A percentile compares a stretch with the other conserved stretches of the same genome.
Evolutionary conservation across 1,284 basidiomycete species (phyloP).

Genomic region (Leccinum pseudoinsigne): DNA sequence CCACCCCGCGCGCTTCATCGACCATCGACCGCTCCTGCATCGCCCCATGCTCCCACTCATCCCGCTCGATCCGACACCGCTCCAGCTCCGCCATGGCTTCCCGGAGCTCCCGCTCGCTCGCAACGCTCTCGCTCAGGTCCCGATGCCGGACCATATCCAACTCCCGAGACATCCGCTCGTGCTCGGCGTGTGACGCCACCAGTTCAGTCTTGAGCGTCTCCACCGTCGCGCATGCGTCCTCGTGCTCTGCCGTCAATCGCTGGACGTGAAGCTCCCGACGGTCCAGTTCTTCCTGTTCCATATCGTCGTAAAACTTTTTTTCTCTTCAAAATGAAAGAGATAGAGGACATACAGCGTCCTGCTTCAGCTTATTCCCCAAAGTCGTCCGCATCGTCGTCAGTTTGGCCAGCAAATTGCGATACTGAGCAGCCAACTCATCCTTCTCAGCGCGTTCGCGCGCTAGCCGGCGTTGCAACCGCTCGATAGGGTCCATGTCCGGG

Average conservation of each 20-base stretch:
- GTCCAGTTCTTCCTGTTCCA: constrained; percentile 89
- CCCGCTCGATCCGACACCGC: constrained; percentile 78
- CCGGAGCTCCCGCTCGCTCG: constrained; percentile 79
- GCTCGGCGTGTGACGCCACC: constrained; percentile 70
- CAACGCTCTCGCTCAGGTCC: constrained; percentile 66
- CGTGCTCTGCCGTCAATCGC: constrained; percentile 73
- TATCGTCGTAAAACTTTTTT: neutral
- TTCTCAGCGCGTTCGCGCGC: constrained; percentile 75
- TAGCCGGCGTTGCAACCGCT: constrained; percentile 58
- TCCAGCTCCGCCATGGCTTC: constrained; percentile 85
- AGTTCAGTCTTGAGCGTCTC: constrained; percentile 81
- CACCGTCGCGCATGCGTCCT: constrained; percentile 67
- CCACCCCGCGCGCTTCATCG: constrained; percentile 63
- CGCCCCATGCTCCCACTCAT: constrained; percentile 85
- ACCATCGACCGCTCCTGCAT: constrained; percentile 71
- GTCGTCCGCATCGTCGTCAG: constrained; percentile 92
- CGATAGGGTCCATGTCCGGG: constrained; percentile 43
- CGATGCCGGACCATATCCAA: constrained; percentile 64
- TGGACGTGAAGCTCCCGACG: constrained; percentile 81
- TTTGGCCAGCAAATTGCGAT: constrained; percentile 84
- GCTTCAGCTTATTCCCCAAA: constrained; percentile 91
- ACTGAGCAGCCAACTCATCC: constrained; percentile 82
- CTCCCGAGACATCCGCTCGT: constrained; percentile 66
- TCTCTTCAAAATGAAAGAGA: neutral
- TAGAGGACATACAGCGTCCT: constrained; percentile 83